These are phyloP conservation scores for Rhizopogon salebrosus DNA, from an alignment of 768 basidiomycete species.

Conservation along the genomic window DNA sequence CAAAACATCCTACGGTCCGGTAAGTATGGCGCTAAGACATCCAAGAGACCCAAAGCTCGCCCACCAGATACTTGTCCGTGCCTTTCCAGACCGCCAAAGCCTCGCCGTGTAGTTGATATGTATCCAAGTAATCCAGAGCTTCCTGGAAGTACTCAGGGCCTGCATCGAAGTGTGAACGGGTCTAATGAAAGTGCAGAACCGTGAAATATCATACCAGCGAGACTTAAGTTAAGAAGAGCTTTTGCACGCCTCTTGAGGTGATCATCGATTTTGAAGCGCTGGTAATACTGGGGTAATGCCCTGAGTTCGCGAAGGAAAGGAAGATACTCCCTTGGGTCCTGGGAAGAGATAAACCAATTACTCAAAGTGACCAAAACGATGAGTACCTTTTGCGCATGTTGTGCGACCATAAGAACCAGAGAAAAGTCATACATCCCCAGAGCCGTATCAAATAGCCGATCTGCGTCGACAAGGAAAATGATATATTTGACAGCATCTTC, in stretches of 20 bases:
- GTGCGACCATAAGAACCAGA: conserved; percentile 91
- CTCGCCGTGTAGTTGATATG: conserved; percentile 65
- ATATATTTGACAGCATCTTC: conserved; percentile 98
- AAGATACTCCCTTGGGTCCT: conserved; percentile 98
- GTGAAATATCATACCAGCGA: conserved; percentile 50
- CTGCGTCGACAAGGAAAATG: conserved; percentile 94
- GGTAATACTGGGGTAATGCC: conserved; percentile 68
- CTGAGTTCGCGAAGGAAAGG: conserved; percentile 93
- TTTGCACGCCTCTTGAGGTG: conserved; percentile 72
- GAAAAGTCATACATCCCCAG: conserved; percentile 99
- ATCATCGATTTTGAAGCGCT: conserved; percentile 89
- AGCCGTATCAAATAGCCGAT: conserved; percentile 87
- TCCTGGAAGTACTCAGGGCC: conserved; percentile 73
- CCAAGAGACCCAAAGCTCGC: neutral
- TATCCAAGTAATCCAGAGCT: conserved; percentile 73
- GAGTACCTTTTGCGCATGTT: conserved; percentile 89
- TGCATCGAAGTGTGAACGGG: conserved; percentile 23
- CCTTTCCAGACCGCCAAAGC: conserved; percentile 74
- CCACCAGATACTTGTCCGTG: conserved; percentile 60
- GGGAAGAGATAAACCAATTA: neutral
- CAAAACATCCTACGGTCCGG: conserved; percentile 49
- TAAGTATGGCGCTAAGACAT: conserved; percentile 3
- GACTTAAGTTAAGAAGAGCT: conserved; percentile 69
- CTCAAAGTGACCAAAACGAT: conserved; percentile 1
- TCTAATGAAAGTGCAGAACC: neutral